Conservation (phyloP, 345 rosid genomes). For the Citrus reticulata region DNA sequence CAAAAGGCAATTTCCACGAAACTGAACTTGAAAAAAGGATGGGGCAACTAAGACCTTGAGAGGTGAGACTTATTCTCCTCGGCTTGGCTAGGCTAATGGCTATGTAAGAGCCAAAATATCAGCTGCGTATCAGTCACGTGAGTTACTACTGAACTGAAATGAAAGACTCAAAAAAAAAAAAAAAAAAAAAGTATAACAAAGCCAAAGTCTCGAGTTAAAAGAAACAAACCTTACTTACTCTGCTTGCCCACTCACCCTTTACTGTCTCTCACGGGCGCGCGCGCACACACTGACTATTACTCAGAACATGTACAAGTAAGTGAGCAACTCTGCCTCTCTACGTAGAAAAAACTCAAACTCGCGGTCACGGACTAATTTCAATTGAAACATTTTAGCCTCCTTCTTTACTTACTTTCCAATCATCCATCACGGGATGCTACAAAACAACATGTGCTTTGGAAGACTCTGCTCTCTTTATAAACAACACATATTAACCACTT, state of each 20-base stretch:
- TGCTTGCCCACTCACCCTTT: not conserved
- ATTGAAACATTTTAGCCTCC: conserved; percentile 3
- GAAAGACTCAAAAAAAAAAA: no score
- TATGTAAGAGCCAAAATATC: not conserved
- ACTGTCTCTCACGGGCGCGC: not conserved
- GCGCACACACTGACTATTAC: no score
- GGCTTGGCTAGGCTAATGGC: not conserved
- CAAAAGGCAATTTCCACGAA: not conserved
- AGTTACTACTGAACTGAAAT: not conserved
- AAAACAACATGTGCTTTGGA: conserved; percentile 27
- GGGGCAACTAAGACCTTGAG: not conserved
- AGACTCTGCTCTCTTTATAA: not conserved
- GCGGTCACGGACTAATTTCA: conserved; percentile 3
- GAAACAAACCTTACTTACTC: not conserved
- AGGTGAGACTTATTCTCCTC: not conserved
- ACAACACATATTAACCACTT: no score
- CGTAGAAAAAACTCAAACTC: not conserved
- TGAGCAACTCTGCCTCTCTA: not conserved
- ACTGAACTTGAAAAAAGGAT: not conserved
- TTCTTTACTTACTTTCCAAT: not conserved
- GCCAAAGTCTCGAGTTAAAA: conserved; percentile 11
- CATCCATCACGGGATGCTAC: conserved; percentile 52
- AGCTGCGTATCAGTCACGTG: conserved; percentile 7
- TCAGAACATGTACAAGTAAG: no score
- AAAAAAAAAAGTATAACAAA: no score